These are phyloP conservation scores for Papiliotrema nemorosa DNA, from an alignment of 1,284 basidiomycete species.

Conservation along the genomic window DNA sequence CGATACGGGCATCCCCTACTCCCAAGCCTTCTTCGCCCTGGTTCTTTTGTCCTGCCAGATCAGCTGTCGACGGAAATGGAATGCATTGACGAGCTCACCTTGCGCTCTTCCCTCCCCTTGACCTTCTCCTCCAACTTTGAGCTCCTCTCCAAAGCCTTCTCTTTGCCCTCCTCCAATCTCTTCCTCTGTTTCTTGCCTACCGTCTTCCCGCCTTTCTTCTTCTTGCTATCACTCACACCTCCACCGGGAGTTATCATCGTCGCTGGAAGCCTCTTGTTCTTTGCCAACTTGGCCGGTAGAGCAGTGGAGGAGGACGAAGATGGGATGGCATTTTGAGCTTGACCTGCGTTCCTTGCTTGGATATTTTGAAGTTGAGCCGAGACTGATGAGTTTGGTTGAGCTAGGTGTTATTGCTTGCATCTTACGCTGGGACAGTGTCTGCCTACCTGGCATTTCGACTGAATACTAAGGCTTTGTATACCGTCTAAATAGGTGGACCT, in stretches of 20 bases:
- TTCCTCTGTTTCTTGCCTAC: conserved; percentile 30
- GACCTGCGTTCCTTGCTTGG: conserved; percentile 1
- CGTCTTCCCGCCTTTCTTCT: conserved; percentile 16
- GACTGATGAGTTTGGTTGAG: no score
- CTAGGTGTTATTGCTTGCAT: no score
- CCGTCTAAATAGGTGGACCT: no score
- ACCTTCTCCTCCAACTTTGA: conserved; percentile 33
- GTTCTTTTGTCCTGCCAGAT: conserved; percentile 34
- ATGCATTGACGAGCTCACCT: conserved; percentile 30
- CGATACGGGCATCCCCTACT: conserved; percentile 19
- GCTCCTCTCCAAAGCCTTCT: conserved; percentile 34
- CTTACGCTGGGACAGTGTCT: no score
- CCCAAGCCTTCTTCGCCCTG: conserved; percentile 46
- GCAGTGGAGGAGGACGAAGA: conserved; percentile 1
- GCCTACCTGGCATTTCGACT: background rate
- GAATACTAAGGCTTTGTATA: no score
- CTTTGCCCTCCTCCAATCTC: conserved; percentile 30
- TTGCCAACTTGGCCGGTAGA: conserved; percentile 36
- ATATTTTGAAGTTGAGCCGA: background rate
- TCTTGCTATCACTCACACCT: conserved; percentile 23
- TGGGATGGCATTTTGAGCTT: background rate
- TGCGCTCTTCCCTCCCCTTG: conserved; percentile 36
- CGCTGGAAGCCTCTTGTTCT: conserved; percentile 42
- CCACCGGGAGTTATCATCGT: conserved; percentile 44
- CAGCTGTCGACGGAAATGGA: background rate